Percentiles rank a stretch among this genome's conserved stretches.
Conservation (phyloP, 1,284 basidiomycete genomes). For the Ganoderma meredithae region DNA sequence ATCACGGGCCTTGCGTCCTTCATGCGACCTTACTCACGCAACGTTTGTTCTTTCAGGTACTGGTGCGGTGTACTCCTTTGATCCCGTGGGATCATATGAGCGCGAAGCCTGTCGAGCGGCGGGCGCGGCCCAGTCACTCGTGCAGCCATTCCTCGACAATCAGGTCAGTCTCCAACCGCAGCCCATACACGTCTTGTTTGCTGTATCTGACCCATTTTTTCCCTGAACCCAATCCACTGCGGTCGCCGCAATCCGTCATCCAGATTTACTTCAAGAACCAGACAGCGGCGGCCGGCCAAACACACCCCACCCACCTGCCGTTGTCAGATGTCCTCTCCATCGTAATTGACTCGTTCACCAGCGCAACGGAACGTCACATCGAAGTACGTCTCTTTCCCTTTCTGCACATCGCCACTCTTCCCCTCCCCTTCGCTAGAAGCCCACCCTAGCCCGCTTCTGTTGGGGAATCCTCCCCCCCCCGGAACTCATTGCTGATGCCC, state of each 20-base stretch:
- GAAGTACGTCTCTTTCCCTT: constrained; percentile 63
- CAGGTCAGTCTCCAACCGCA: constrained; percentile 64
- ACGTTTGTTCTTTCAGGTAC: constrained; percentile 60
- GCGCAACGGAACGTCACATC: constrained; percentile 96
- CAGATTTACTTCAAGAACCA: constrained; percentile 99
- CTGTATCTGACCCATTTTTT: constrained; percentile 47
- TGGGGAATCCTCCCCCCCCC: background rate
- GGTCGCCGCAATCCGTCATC: constrained; percentile 18
- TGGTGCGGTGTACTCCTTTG: constrained; percentile 96
- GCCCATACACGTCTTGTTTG: background rate
- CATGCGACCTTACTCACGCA: constrained; percentile 20
- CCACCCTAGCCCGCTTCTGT: background rate
- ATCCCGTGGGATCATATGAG: constrained; percentile 95
- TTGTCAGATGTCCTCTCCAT: constrained; percentile 82
- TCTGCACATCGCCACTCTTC: background rate
- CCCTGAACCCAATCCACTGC: constrained; percentile 51
- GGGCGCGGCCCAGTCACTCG: constrained; percentile 88
- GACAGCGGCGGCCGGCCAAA: constrained; percentile 65
- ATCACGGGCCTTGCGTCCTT: constrained; percentile 1
- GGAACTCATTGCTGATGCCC: background rate
- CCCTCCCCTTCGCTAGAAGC: constrained; percentile 8
- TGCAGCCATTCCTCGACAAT: constrained; percentile 97
- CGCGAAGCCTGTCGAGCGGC: constrained; percentile 94
- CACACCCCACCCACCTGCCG: constrained; percentile 83
- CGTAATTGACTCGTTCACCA: constrained; percentile 92